Conservation (phyloP, 1,284 basidiomycete genomes). For the Bjerkandera adusta region DNA sequence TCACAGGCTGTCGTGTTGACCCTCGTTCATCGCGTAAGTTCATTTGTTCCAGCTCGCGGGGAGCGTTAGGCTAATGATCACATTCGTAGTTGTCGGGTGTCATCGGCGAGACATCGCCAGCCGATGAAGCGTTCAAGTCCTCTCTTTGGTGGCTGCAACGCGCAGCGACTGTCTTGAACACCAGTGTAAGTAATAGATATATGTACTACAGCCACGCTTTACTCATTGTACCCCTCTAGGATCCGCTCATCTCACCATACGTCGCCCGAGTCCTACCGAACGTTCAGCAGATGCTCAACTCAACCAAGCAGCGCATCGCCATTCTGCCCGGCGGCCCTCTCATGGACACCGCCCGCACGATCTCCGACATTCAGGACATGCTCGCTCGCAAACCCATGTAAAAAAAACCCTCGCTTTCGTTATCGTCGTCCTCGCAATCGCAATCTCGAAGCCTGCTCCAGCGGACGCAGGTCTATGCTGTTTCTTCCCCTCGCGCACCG, state of each 20-base stretch:
- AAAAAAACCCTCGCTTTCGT: constrained; percentile 3
- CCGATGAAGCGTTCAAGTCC: constrained; percentile 76
- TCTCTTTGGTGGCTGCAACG: constrained; percentile 84
- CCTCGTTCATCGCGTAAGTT: constrained; percentile 71
- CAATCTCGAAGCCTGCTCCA: neutral
- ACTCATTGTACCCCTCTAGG: constrained; percentile 37
- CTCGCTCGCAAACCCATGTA: constrained; percentile 58
- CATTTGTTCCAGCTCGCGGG: constrained; percentile 1
- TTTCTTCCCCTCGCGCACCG: neutral
- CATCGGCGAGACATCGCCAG: constrained; percentile 69
- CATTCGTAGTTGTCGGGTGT: constrained; percentile 58
- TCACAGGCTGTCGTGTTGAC: constrained; percentile 82
- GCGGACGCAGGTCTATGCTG: neutral
- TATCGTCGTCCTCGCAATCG: neutral
- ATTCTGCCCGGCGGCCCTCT: constrained; percentile 72
- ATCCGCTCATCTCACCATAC: constrained; percentile 78
- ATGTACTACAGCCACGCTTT: constrained; percentile 5
- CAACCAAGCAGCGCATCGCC: constrained; percentile 71
- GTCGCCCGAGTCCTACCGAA: constrained; percentile 75
- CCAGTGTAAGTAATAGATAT: constrained; percentile 49
- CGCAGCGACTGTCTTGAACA: constrained; percentile 62
- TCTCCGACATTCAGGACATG: constrained; percentile 72
- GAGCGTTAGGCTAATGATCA: constrained; percentile 8
- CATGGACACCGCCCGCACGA: constrained; percentile 62
- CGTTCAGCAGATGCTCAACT: constrained; percentile 70